Base-by-base conservation (phyloP, 495 filamentous ascomycete species). In the Lichenothelia convexa region DNA sequence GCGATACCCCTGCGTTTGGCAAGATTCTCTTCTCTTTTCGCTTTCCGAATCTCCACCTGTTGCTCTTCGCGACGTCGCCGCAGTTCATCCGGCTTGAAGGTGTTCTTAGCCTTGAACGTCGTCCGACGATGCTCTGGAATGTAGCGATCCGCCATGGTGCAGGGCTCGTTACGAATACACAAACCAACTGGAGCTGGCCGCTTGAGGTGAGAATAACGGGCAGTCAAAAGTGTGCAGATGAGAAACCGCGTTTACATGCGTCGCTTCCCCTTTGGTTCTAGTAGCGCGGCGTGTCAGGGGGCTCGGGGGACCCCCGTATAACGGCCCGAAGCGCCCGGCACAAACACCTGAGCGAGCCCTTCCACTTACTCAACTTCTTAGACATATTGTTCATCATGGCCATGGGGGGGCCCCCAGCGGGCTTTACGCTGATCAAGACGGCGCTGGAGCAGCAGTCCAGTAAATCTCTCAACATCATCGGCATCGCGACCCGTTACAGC, bases 71-170 rank as follows among this genome's bases (percentile, higher is more conserved):
- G 91, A 58, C 91, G 91, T 54, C 91, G 84, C 52, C 91, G 83
- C 34, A 99, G 77, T 64, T 99, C 91, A 58, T 99, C 91, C 46
- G 85, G 85, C 70, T 92, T 91, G 71, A 99, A 99, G 54, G 83
- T 79, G 56, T 77, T 81, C 68, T 89, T 91, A 41, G 91, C 91
- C 75, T 99, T 99, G 72, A 89, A 99, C 62, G 93, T 86, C 32
- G 78, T 93, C 52, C 91, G 89, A 54, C 91, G 84, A 71, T 99
- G 91, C 64, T 95, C 91, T 54, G 91, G 91, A 55, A 99, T 99
- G 65, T 93, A 99, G 33, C 86, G 81, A 54, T 99, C 91, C 50
- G 87, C 74, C 91, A 99, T 99, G 66, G 46, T 78, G n/a, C n/a
- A n/a, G n/a, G n/a, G n/a, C n/a, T n/a, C n/a, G n/a, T n/a, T n/a